Base-by-base conservation (phyloP, 441 rosid genomes). In the Pelargonium myrrhifolium region DNA sequence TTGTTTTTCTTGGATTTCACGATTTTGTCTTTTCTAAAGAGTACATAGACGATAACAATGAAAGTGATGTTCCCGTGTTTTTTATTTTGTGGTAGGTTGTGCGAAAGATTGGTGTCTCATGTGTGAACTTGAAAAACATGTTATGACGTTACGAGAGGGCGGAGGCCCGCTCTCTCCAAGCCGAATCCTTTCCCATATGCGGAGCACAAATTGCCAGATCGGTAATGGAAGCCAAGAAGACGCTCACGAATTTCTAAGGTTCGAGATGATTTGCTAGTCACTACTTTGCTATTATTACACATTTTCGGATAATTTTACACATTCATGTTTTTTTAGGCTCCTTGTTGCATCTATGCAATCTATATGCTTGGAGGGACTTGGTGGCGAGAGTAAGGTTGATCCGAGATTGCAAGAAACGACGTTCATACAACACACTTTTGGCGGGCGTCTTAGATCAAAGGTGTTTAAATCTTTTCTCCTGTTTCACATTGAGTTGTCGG, bases 201-300 rank as follows among this genome's bases (percentile, higher is more conserved):
- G 79, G 53, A 83, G 82, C 73, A 83, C 73, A 67, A 88, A 80
- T 78, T 74, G 83, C 67, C 95, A 87, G 75, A 87, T 87, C 78
- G 93, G 97, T 31, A 80, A 87, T 76, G 95, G 95, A 68, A 90
- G 90, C 75, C 95, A 88, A 75, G 95, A 90, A 86, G 97, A 90
- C 80, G 97, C 97, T 42, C 97, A 90, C 70, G 97, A 90, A 66
- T 90, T 88, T 82, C 75, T 88, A 82, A 88, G 97, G 97, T 90
- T 49, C 51, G 42, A 18, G 37, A 64, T 20, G 17, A 45, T 72
- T 55, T 65, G 14, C 39, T 64, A 21, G 62, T 56, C 47, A 66
- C 15, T 71, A 28, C 22, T 15, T 71, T n/a, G n/a, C n/a, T n/a
- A n/a, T n/a, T n/a, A n/a, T n/a, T 6, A 15, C 3, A 5, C 60